Conservation (phyloP, 441 rosid genomes). For the Pelargonium exstipulatum region DNA sequence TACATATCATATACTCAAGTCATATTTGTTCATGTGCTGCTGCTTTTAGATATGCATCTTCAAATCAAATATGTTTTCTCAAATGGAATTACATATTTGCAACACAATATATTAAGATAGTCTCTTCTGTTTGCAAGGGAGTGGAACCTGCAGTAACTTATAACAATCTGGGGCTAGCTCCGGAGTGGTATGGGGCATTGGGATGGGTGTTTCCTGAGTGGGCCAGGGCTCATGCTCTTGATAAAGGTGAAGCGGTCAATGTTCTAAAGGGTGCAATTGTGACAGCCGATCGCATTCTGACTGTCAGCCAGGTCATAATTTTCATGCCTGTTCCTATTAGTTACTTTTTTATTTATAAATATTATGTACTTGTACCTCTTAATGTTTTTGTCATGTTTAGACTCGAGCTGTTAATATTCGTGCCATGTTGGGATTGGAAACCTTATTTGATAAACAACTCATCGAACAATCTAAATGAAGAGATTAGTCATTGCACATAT, state of each 20-base stretch:
- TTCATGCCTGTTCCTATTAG: conserved; percentile 3
- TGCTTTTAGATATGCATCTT: no score
- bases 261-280: conserved; percentile 91
- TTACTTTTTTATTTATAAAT: not conserved
- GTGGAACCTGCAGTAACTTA: conserved; percentile 82
- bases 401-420: conserved; percentile 1
- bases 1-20: no score
- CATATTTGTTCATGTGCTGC: no score
- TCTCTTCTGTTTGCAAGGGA: conserved; percentile 46
- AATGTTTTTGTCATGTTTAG: not conserved
- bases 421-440: conserved; percentile 4
- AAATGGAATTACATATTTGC: not conserved
- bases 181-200: conserved; percentile 83
- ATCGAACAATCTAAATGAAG: not conserved
- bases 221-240: conserved; percentile 99
- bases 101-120: conserved; percentile 7
- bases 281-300: conserved; percentile 77
- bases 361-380: no score
- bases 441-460: conserved; percentile 6
- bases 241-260: conserved; percentile 94
- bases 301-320: conserved; percentile 77
- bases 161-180: conserved; percentile 65
- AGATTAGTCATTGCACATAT: not conserved
- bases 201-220: conserved; percentile 95
- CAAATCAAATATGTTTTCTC: no score